Evolutionary conservation across 257 asterid species (phyloP), one percentile per base, ranked within the genome.

Genomic region (Rauvolfia tetraphylla): DNA sequence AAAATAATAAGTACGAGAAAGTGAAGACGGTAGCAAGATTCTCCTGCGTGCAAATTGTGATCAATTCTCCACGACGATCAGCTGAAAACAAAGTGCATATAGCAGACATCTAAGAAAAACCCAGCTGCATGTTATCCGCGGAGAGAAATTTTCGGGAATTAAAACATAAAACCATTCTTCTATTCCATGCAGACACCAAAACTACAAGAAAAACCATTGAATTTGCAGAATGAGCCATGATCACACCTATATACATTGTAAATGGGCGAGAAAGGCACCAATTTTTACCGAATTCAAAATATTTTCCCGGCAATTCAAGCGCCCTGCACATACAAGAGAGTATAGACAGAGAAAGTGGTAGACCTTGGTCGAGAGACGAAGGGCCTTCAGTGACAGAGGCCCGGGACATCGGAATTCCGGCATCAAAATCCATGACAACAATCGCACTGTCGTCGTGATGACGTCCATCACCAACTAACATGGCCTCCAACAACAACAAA

Each of bases 361-460:
- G 54, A 85, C 89, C 89, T 83, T 83, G 87, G 79, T 80, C 85
- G 69, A 84, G 74, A 54, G 90, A 82, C 81, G 91, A 79, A 71
- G 88, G 87, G 53, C 83, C 89, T 78, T 87, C 89, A 42, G 92
- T 78, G 82, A 83, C 87, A 72, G 95, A 81, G 66, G 82, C 79
- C 72, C 86, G 76, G 83, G 92, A 84, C 82, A 89, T 84, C 80
- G 88, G 84, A 85, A 86, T 82, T 82, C 87, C 84, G 86, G 84
- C 82, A 78, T 80, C 84, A 75, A 85, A 84, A 58, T 76, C 85
- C 82, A 78, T 80, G 71, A 49, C 23, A 72, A 36, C 23, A 59
- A 54, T 38, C 61, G 17, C 25, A 36, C 63, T 11, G 77, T 48
- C 10, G 76, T 41, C 54, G 74, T 18, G 65, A 53, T 53, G 71